phyloP scores from a whole-genome alignment of 1,284 basidiomycete species.

The Papiliotrema terrestris region DNA sequence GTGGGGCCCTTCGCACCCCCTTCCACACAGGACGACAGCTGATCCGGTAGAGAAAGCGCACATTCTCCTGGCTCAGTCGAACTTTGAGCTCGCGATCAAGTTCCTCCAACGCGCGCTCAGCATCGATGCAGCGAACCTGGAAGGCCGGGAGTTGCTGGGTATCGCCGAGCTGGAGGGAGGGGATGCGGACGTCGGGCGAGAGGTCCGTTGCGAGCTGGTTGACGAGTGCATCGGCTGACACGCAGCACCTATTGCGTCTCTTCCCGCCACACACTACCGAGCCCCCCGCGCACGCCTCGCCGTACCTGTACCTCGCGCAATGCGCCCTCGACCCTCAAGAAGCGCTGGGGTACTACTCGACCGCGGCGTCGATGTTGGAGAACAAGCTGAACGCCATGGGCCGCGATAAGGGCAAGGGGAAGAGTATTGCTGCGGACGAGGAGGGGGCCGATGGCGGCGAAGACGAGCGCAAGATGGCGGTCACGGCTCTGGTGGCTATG shows the following conservation, averaged over 20 bases:
- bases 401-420: conserved; percentile 24
- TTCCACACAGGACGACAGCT: background rate
- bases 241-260: conserved; percentile 52
- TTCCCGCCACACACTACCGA: conserved; percentile 57
- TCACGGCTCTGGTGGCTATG: conserved; percentile 83
- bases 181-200: conserved; percentile 66
- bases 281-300: conserved; percentile 64
- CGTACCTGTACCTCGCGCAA: conserved; percentile 87
- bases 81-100: conserved; percentile 73
- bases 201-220: conserved; percentile 54
- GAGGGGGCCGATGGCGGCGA: conserved; percentile 54
- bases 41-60: conserved; percentile 55
- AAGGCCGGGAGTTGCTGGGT: conserved; percentile 75
- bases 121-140: conserved; percentile 61
- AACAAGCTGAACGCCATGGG: conserved; percentile 55
- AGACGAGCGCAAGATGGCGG: conserved; percentile 67
- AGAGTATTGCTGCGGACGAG: conserved; percentile 54
- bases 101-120: conserved; percentile 69
- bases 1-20: conserved; percentile 10
- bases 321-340: conserved; percentile 65
- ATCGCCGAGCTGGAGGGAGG: conserved; percentile 73
- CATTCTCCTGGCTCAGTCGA: conserved; percentile 70
- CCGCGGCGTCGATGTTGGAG: conserved; percentile 71
- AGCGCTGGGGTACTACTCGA: conserved; percentile 75
- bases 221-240: background rate